Base-by-base conservation (phyloP, 805 yeast genomes). In the Candida namnaoensis region DNA sequence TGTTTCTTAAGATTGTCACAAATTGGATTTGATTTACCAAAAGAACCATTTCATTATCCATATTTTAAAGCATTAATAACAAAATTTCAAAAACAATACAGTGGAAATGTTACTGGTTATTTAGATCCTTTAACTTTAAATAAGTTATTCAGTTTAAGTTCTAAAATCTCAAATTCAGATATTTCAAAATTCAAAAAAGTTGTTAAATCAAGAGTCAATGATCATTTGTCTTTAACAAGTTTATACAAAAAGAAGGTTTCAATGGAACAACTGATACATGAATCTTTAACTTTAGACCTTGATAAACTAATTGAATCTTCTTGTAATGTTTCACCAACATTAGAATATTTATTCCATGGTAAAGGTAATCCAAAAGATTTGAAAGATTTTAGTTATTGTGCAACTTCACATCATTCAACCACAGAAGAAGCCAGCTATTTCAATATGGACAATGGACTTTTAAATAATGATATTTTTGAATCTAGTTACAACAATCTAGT, bases 31-130 rank as follows among this genome's bases (percentile, higher is more conserved):
- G 52, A 85, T 69, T 51, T 82, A 69, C 44, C 93, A 79, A 84
- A 87, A 53, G 98, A 93, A 55, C 91, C 95, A 0, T 80, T 84
- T 54, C 91, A 85, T 46, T 79, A 78, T 40, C 82, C 80, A 41
- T 72, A 72, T 38, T 83, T 91, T 51, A 72, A 78, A 61, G 58
- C 71, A 3, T 75, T 88, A 7, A 72, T 93, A 25, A 76, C 78
- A 2, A 81, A 77, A 44, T 91, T 90, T 57, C 97, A 93, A 58
- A 85, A 78, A 54, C 83, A 80, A 44, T 68, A 71, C 47, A 72
- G 74, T 46, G 53, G 82, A 7, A 70, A 72, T 4, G 66, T 68
- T 44, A 71, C 72, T 24, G 58, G 76, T 44, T 71, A 69, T 45
- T 63, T 84, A 32, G 88, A 83, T 57, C 65, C 71, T 26, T 65